Base-by-base conservation (phyloP, 2,329 filamentous ascomycete species). In the Fusarium illudens region DNA sequence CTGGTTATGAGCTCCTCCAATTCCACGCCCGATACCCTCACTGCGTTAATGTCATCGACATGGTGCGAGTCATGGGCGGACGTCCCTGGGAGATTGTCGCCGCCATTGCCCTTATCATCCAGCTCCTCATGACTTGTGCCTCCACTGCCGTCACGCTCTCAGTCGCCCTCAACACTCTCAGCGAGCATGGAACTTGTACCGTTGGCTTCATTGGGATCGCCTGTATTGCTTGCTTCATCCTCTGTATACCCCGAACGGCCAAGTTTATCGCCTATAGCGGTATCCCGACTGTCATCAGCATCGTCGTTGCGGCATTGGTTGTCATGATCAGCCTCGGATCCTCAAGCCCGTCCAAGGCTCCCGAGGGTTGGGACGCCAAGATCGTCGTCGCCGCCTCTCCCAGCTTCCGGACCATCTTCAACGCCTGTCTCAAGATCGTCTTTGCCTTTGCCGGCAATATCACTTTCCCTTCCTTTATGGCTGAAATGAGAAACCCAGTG, bases 11-110 rank as follows among this genome's bases (percentile, higher is more conserved):
- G 22, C 60, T 71, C 22, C 89, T 87, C 87, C 84, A 87, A 72
- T 90, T 90, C 76, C 91, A 88, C 75, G 78, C 90, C 62, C 84
- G 87, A 60, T 86, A 91, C 71, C 89, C 89, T 2, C 86, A 90
- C 76, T 83, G 89, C 64, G 86, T 87, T 67, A 89, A 91, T 77
- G 87, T 91, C 12, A 90, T 88, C 72, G 89, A 91, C 72, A 86
- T 91, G 84, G 83, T 84, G 85, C 71, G 83, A 83, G 67, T 85
- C 81, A 64, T 84, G 83, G 79, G 66, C 10, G 60, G 64, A n/a
- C 25, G 20, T 2, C 22, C 33, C 8, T 46, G 36, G 36, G 49
- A 54, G 25, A 30, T 34, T 25, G 15, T 60, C 29, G 49, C 48
- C 3, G 48, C 36, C 29, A 32, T 37, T 27, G 34, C 29, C 11